Evolutionary conservation across 768 basidiomycete species (phyloP), one percentile per base, ranked within the genome.

Genomic region (Paxillus involutus): DNA sequence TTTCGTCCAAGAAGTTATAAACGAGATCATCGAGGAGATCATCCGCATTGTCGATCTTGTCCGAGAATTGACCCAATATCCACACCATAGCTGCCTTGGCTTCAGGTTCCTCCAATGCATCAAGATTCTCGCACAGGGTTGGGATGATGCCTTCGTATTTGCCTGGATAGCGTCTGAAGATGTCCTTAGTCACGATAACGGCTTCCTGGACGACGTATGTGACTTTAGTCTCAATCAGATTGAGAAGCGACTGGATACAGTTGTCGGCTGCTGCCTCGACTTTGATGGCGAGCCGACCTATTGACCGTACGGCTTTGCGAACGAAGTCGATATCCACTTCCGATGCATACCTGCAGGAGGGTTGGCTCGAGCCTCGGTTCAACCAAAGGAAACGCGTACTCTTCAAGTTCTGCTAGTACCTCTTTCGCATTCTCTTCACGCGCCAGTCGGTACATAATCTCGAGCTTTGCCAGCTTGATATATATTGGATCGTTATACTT

Each of bases 401-500:
- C 97, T 73, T 96, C 90, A 19, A 99, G 75, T 72, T 98, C 97
- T 32, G 94, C 87, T 13, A 99, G 76, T 1, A 99, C 94, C 65
- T 98, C 94, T 57, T 80, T 80, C 17, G 91, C 90, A 68, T 98
- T 99, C 67, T 94, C 93, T 54, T 93, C 87, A n/a, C 92, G 84
- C 9, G 95, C 94, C 17, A 99, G 79, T 10, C 97, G 86, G 71
- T 98, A 98, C 91, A 99, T 98, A 65, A 98, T 98, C 72, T 98
- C 97, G 49, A 99, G 78, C 64, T 99, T 98, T 47, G 95, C 96
- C 30, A 99, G 80, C 70, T 99, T 98, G 69, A 98, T 93, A 69
- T 98, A 99, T 61, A 98, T 97, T 3, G 97, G 97, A 64, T 98
- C 97, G 69, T 98, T 98, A 72, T 98, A 99, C 73, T 99, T 98